Conservation (phyloP, 257 asterid species). For the Euphrasia confusa region DNA sequence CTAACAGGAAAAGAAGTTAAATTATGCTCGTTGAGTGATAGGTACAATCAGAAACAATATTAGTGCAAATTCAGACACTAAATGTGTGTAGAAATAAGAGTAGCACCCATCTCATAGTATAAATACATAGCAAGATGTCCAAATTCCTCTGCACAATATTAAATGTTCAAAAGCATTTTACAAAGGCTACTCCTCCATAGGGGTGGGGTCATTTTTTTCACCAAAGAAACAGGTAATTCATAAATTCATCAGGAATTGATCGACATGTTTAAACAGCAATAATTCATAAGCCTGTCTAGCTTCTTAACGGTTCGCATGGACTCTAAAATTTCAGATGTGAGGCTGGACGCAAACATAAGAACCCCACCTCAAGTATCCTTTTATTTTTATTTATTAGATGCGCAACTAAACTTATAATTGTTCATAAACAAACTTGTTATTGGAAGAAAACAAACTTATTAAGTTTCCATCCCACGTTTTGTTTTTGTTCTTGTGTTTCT, state of each 20-base stretch:
- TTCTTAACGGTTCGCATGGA: not conserved
- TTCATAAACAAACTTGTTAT: not conserved
- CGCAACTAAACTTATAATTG: not conserved
- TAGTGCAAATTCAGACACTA: conserved; percentile 5
- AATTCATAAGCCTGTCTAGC: not conserved
- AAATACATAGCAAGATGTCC: conserved; percentile 7
- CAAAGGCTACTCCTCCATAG: not conserved
- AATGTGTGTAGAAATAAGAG: conserved; percentile 14
- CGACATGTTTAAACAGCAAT: not conserved
- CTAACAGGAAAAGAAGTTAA: conserved; percentile 3
- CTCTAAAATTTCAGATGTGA: no score
- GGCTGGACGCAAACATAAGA: conserved; percentile 1
- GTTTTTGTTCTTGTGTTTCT: not conserved
- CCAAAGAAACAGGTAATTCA: not conserved
- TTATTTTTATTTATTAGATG: not conserved
- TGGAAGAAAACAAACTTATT: no score
- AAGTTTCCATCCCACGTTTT: not conserved
- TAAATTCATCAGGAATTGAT: not conserved
- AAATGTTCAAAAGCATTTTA: conserved; percentile 5
- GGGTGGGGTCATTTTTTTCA: not conserved
- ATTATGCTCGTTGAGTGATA: not conserved
- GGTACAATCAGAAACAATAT: not conserved
- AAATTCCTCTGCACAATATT: conserved; percentile 11
- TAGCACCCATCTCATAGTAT: conserved; percentile 8
- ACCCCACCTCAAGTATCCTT: conserved; percentile 3